Evolutionary conservation across 1,284 basidiomycete species (phyloP).

Genomic region (Cerioporus squamosus): DNA sequence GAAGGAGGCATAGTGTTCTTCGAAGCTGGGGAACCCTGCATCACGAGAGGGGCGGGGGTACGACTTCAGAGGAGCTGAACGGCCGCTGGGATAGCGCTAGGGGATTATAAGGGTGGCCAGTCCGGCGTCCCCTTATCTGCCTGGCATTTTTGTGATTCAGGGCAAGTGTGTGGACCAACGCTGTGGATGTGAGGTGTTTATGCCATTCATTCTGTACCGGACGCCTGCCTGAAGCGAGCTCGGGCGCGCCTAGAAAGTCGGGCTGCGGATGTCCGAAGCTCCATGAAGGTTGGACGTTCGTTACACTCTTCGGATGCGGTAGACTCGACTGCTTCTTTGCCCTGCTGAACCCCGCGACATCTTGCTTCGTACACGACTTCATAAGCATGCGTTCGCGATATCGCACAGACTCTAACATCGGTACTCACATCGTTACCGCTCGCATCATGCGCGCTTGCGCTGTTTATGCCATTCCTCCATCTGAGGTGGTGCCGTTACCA

Average conservation of each 20-base stretch:
- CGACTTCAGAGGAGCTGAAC: not conserved
- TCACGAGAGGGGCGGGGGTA: not conserved
- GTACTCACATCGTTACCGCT: not conserved
- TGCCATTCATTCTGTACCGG: constrained; percentile 18
- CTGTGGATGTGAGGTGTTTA: constrained; percentile 19
- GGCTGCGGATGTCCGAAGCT: not conserved
- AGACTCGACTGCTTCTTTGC: not conserved
- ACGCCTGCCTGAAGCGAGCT: not conserved
- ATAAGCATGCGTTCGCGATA: not conserved
- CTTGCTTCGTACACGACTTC: too few species aligned
- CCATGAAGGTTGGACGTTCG: not conserved
- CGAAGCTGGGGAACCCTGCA: not conserved
- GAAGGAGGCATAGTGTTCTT: not conserved
- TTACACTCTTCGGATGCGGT: not conserved
- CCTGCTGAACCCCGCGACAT: not conserved
- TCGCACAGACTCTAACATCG: not conserved
- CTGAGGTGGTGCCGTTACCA: not conserved
- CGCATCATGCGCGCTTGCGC: constrained; percentile 2
- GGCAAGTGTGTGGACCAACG: not conserved
- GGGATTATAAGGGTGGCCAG: not conserved
- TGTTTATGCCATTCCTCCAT: constrained; percentile 24
- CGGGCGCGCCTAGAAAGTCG: not conserved
- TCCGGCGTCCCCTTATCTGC: constrained; percentile 1
- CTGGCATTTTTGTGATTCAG: not conserved
- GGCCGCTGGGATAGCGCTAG: not conserved